Evolutionary conservation across 2,329 filamentous ascomycete species (phyloP), one percentile per base, ranked within the genome.

Genomic region (Rasamsonia emersonii): DNA sequence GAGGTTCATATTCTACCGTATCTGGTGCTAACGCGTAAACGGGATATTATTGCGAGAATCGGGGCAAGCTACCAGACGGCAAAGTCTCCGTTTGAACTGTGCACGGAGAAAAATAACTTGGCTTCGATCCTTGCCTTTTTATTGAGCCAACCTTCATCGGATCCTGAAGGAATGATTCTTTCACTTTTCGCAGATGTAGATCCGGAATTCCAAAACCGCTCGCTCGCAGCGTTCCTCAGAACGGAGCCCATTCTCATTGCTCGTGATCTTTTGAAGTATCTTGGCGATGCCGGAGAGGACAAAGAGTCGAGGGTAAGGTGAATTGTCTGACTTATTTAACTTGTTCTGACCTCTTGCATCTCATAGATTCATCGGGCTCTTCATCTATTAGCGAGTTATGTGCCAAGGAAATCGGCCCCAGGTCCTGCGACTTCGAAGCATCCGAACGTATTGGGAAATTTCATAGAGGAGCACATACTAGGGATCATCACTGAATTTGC

Each of bases 401-500:
- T 66, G 14, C 68, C 73, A 33, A 58, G 64, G 9, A 67, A 67
- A 38, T 56, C 58, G n/a, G 55, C 58, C 13, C 59, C 65, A 28
- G 58, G 61, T 28, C 64, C 58, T 36, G 54, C 54, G 14, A 51
- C 59, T 14, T 53, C 62, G 1, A 72, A 67, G 48, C 62, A 69
- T 33, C 61, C 59, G 2, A 75, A 80, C 37, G 60, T 74, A 1
- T 67, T 93, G 15, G 79, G 77, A 1, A 66, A 73, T 0, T 96
- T 94, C 51, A 73, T 96, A 24, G 79, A 93, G 40, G 73, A 75
- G 18, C 81, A 95, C 53, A 78, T 93, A 19, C 71, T 98, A 5
- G 89, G 86, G 4, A 77, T 96, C 33, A 86, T 95, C 59, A 79
- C 85, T 5, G 74, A 80, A 20, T 77, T 96, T 42, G 85, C 84